Evolutionary conservation across 495 filamentous ascomycete species (phyloP), one percentile per base, ranked within the genome.

Genomic region (Trichoderma reesei): DNA sequence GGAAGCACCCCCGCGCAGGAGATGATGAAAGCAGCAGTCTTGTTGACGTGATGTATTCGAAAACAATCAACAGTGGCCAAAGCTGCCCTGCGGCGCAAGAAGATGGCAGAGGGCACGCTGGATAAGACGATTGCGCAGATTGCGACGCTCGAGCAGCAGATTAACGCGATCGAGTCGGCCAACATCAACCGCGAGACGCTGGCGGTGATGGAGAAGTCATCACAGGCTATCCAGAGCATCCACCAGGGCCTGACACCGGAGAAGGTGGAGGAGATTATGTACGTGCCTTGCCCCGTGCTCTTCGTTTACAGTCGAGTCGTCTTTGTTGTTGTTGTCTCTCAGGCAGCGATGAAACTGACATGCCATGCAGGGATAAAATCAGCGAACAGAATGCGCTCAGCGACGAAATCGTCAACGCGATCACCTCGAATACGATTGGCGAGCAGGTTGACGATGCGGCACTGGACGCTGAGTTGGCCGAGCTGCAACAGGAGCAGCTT

Each of bases 131-230:
- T 85, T 41, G 85, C 88, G 41, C 95, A 98, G 75, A 91, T 96
- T 76, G 83, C 85, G 64, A 95, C 93, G 44, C 81, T 99, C 14
- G 94, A 98, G 72, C 90, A 92, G 69, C 92, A 99, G 73, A 93
- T 99, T 70, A 94, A 93, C 72, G 88, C 89, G 65, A 97, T 99
- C 75, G 94, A 99, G 73, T 89, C 92, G 26, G 95, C 94, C 60
- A 99, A 98, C 74, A 96, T 99, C 78, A 99, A 99, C 81, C 84
- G 92, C 72, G 92, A 98, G 79, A 99, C 94, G 5, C 81, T 99
- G 59, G 82, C 86, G 60, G 95, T 92, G 3, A 98, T 99, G 93
- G 86, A 96, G 82, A 84, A 85, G 69, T 92, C 94, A 3, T 85
- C 88, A 63, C 75, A 84, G 20, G 94, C 94, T 31, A 97, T 98